Evolutionary conservation across 2,329 filamentous ascomycete species (phyloP).

Genomic region (Pyricularia sp.): DNA sequence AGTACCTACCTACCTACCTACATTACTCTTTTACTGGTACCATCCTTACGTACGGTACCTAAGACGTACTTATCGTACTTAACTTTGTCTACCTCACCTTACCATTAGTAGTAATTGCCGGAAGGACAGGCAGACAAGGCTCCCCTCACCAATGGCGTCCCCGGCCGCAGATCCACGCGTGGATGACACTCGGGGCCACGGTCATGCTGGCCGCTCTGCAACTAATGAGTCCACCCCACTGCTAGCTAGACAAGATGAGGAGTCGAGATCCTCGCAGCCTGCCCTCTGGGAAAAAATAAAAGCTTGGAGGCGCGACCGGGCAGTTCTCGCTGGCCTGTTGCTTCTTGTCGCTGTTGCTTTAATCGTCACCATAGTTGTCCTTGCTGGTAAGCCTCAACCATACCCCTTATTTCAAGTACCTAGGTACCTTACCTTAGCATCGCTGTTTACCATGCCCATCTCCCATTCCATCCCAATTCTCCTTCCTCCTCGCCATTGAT

Average conservation of each 20-base stretch:
- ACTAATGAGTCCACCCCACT: slow-evolving; percentile 2
- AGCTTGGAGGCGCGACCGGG: not conserved
- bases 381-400: not conserved
- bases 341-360: slow-evolving; percentile 8
- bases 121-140: not conserved
- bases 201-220: not conserved
- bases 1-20: no score
- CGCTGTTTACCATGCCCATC: not conserved
- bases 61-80: no score
- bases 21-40: no score
- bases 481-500: not conserved
- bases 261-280: not conserved
- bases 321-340: not conserved
- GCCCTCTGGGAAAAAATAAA: slow-evolving; percentile 4
- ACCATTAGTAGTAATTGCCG: slow-evolving; percentile 13
- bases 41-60: no score
- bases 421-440: no score
- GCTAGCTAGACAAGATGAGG: not conserved
- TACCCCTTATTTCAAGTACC: not conserved
- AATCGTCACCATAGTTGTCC: slow-evolving; percentile 8
- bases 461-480: not conserved
- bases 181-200: not conserved
- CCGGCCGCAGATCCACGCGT: not conserved
- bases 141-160: not conserved
- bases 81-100: not conserved